A percentile compares a stretch with the other conserved stretches of the same genome.
phyloP scores from a whole-genome alignment of 305 asterid species.

The Fraxinus sp. region DNA sequence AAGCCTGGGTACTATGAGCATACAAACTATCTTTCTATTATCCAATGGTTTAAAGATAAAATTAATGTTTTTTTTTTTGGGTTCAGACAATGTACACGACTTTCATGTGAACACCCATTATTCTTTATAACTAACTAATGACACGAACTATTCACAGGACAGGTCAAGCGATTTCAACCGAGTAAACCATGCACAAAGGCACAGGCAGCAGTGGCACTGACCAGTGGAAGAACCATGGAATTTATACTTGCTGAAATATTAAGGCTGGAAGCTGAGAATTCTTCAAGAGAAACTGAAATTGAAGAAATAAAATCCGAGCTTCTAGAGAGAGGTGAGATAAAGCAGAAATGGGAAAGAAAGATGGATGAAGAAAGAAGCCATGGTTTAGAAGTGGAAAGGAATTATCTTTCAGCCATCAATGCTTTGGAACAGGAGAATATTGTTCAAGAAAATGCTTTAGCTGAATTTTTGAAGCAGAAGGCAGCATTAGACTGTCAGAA shows the following conservation, averaged over 20 bases:
- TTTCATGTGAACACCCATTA: not conserved
- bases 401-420: conserved; percentile 35
- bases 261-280: conserved; percentile 57
- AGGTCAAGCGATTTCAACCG: conserved; percentile 82
- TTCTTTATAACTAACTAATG: not conserved
- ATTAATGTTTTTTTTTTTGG: too few species aligned
- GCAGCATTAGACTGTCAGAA: conserved; percentile 85
- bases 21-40: not conserved
- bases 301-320: conserved; percentile 61
- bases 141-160: conserved; percentile 50
- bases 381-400: conserved; percentile 49
- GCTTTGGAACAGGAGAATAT: conserved; percentile 60
- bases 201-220: conserved; percentile 81
- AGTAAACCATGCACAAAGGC: conserved; percentile 80
- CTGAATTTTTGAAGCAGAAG: conserved; percentile 59
- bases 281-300: conserved; percentile 44
- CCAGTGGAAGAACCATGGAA: conserved; percentile 67
- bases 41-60: not conserved
- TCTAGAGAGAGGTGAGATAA: conserved; percentile 70
- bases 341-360: conserved; percentile 56
- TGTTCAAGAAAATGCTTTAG: conserved; percentile 39
- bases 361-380: conserved; percentile 62
- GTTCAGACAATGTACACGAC: not conserved
- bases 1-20: conserved; percentile 1
- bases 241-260: conserved; percentile 49